A percentile compares a stretch with the other conserved stretches of the same genome.
phyloP scores from a whole-genome alignment of 805 yeast genomes.

The Lipomyces sp. region DNA sequence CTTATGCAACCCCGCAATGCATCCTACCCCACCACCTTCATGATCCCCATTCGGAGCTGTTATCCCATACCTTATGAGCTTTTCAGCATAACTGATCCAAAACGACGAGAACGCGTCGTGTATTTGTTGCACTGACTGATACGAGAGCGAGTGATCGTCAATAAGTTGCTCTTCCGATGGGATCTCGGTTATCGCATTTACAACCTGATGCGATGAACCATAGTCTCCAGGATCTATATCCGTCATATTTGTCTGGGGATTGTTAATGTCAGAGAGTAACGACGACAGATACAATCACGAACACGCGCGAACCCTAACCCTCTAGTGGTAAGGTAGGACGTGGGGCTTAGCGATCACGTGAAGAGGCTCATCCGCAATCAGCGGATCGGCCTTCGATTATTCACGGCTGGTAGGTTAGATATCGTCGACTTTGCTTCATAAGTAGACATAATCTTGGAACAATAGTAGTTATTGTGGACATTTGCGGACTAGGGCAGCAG shows the following conservation, averaged over 20 bases:
- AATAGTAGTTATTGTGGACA: neutral
- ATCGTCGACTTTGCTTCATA: neutral
- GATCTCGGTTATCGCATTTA: neutral
- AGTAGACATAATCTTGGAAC: neutral
- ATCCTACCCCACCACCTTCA: neutral
- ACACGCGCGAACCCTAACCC: too few species aligned
- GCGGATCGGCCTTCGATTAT: neutral
- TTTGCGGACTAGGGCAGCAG: neutral
- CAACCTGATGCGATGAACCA: neutral
- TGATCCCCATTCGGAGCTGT: neutral
- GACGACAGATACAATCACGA: too few species aligned
- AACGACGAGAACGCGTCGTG: constrained; percentile 19
- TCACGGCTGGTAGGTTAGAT: neutral
- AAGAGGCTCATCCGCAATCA: neutral
- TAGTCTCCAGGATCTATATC: neutral
- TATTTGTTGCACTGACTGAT: constrained; percentile 23
- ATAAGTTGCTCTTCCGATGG: neutral
- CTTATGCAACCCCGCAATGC: constrained; percentile 6
- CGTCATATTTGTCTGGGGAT: neutral
- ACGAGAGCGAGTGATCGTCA: constrained; percentile 27
- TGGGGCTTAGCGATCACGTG: neutral
- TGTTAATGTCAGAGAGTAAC: too few species aligned
- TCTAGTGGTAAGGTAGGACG: neutral
- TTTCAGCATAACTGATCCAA: constrained; percentile 10
- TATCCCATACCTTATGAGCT: neutral